These are phyloP conservation scores for Kwoniella dendrophila DNA, from an alignment of 768 basidiomycete species.

Conservation along the genomic window DNA sequence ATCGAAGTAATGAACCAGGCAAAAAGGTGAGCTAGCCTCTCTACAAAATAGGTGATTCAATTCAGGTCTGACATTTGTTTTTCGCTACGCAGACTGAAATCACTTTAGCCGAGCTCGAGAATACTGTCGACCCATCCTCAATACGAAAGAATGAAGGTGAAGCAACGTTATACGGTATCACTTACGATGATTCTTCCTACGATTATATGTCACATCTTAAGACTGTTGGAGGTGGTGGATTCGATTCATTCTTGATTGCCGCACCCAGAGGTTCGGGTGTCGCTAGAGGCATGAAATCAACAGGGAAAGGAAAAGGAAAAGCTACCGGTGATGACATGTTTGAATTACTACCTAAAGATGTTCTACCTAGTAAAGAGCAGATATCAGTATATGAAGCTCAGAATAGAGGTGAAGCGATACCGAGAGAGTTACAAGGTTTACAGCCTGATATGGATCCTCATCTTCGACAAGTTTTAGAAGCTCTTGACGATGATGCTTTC, in stretches of 20 bases:
- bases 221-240: conserved; percentile 69
- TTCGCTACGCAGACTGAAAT: conserved; percentile 61
- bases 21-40: conserved; percentile 50
- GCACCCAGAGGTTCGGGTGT: conserved; percentile 44
- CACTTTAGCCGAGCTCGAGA: conserved; percentile 77
- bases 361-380: conserved; percentile 65
- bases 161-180: conserved; percentile 83
- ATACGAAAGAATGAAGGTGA: conserved; percentile 71
- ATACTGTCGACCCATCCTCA: conserved; percentile 58
- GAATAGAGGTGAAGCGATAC: conserved; percentile 71
- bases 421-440: conserved; percentile 80
- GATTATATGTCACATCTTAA: conserved; percentile 98
- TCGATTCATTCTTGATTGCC: conserved; percentile 57
- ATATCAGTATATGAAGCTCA: conserved; percentile 61
- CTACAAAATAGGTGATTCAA: no score
- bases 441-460: conserved; percentile 97
- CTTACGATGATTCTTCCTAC: conserved; percentile 93
- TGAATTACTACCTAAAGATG: conserved; percentile 32
- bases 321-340: conserved; percentile 55
- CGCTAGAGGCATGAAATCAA: conserved; percentile 52
- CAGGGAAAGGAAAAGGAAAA: conserved; percentile 56
- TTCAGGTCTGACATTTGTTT: conserved; percentile 3
- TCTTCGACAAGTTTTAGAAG: conserved; percentile 86
- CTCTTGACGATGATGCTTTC: conserved; percentile 93
- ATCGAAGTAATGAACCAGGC: conserved; percentile 72